These are phyloP conservation scores for Rhodamnia rubescens DNA, from an alignment of 345 rosid species.

Conservation along the genomic window DNA sequence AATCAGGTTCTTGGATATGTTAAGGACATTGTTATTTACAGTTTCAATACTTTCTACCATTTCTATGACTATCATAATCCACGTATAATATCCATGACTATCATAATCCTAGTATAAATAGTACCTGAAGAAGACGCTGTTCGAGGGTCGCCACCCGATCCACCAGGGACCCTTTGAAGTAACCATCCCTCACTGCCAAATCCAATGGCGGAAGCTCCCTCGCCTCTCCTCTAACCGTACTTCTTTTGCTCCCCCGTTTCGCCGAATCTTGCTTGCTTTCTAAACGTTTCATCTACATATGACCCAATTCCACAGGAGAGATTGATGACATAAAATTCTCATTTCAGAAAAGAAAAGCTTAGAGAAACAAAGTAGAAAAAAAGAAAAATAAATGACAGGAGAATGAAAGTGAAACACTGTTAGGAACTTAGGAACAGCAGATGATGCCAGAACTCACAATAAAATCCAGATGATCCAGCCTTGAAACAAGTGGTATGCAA, in stretches of 20 bases:
- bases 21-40: background rate
- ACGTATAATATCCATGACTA: background rate
- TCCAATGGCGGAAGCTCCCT: slow-evolving; percentile 32
- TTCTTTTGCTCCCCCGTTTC: slow-evolving; percentile 21
- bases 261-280: slow-evolving; percentile 38
- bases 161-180: slow-evolving; percentile 61
- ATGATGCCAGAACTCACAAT: slow-evolving; percentile 23
- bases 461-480: slow-evolving; percentile 72
- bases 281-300: slow-evolving; percentile 44
- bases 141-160: slow-evolving; percentile 68
- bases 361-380: background rate
- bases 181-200: slow-evolving; percentile 42
- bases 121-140: slow-evolving; percentile 59
- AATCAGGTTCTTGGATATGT: background rate
- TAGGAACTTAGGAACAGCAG: background rate
- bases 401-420: background rate
- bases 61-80: background rate
- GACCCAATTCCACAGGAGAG: background rate
- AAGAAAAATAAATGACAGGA: background rate
- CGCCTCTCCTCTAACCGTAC: background rate
- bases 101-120: background rate
- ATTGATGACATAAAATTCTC: background rate
- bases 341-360: background rate
- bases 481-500: slow-evolving; percentile 30
- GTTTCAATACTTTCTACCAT: background rate